Evolutionary conservation across 495 filamentous ascomycete genomes (phyloP).

Genomic region (Tuber brumale): DNA sequence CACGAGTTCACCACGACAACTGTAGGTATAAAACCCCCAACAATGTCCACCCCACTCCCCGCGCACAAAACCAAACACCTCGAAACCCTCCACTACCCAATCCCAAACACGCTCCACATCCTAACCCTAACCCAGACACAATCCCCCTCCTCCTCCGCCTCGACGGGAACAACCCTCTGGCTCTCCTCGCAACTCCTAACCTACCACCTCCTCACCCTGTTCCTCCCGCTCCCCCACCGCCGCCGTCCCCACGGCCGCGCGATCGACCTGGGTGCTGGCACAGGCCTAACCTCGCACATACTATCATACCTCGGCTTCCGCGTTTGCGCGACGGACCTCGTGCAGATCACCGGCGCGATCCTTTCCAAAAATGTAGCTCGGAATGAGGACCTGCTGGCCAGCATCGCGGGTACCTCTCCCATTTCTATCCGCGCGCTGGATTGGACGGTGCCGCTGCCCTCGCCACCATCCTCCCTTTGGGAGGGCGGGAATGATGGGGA

Average conservation of each 20-base stretch:
- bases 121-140: slow-evolving; percentile 20
- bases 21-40: too few species aligned
- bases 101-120: slow-evolving; percentile 18
- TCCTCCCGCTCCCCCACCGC: neutral
- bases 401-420: neutral
- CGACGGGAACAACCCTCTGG: slow-evolving; percentile 37
- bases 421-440: neutral
- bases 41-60: slow-evolving; percentile 21
- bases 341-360: neutral
- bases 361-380: slow-evolving; percentile 15
- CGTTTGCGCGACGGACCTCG: slow-evolving; percentile 37
- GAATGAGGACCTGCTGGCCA: neutral
- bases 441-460: neutral
- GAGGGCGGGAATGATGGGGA: neutral
- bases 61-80: slow-evolving; percentile 26
- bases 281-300: slow-evolving; percentile 33
- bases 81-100: slow-evolving; percentile 18
- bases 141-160: neutral
- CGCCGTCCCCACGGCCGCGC: slow-evolving; percentile 9
- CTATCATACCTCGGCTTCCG: slow-evolving; percentile 34
- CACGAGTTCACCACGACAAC: too few species aligned
- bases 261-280: slow-evolving; percentile 38
- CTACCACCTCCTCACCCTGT: slow-evolving; percentile 24
- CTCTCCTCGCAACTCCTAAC: slow-evolving; percentile 32
- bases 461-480: neutral